These are phyloP conservation scores for Artemisia argyi DNA, from an alignment of 129 eudicot species.

Conservation along the genomic window DNA sequence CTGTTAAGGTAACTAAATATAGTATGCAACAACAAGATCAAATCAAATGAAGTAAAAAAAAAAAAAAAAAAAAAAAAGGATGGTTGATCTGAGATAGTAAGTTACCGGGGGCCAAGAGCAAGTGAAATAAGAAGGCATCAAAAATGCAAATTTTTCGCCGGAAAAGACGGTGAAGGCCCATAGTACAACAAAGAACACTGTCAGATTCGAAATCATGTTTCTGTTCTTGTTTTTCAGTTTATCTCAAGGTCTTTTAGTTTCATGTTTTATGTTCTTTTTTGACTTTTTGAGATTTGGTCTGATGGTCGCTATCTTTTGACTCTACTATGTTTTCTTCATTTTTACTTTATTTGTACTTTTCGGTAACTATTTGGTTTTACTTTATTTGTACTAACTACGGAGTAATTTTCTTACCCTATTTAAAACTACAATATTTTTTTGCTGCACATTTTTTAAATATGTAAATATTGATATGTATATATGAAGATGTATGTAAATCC, in stretches of 20 bases:
- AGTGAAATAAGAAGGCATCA: slow-evolving; percentile 58
- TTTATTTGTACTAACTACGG: background rate
- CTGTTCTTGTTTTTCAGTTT: background rate
- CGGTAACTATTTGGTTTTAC: background rate
- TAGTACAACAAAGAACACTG: slow-evolving; percentile 52
- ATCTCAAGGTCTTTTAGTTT: background rate
- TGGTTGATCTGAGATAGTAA: background rate
- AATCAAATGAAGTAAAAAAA: background rate
- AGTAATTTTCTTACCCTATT: background rate
- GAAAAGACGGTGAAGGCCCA: slow-evolving; percentile 77
- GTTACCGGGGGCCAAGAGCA: slow-evolving; percentile 78
- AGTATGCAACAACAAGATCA: background rate
- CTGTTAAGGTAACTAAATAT: background rate
- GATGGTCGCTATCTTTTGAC: background rate
- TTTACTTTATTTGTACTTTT: background rate
- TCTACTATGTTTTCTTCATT: background rate
- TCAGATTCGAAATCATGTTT: slow-evolving; percentile 50
- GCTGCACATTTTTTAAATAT: no score
- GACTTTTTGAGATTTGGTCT: slow-evolving; percentile 9
- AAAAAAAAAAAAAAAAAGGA: background rate
- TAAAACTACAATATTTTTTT: no score
- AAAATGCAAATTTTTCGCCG: slow-evolving; percentile 85
- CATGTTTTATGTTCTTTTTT: background rate
- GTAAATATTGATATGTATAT: no score
- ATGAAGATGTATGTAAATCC: no score